A percentile compares a stretch with the other conserved stretches of the same genome.
Evolutionary conservation across 2,329 filamentous ascomycete genomes (phyloP).

Genomic region (Pezicula rhizophila): DNA sequence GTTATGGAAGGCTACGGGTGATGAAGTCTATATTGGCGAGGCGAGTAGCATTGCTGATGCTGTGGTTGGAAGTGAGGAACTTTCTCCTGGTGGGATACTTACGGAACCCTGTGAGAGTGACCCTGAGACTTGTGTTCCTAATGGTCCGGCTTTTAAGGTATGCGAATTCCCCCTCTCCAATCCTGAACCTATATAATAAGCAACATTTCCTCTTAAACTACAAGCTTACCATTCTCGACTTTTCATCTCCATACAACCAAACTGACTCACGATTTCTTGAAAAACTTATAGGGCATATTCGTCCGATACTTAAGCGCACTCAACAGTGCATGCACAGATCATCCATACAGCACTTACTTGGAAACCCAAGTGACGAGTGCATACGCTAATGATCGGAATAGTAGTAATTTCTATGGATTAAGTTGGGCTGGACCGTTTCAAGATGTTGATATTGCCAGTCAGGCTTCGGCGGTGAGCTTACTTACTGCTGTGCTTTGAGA

Average conservation of each 20-base stretch:
- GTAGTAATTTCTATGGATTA: not conserved
- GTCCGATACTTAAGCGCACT: not conserved
- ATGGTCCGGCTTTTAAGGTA: not conserved
- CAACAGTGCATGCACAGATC: not conserved
- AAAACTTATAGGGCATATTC: not conserved
- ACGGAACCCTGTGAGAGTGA: not conserved
- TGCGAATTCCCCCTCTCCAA: no score
- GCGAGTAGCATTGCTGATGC: not conserved
- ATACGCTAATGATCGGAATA: not conserved
- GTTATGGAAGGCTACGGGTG: slow-evolving; percentile 15
- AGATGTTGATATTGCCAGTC: not conserved
- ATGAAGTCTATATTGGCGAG: not conserved
- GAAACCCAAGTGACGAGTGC: not conserved
- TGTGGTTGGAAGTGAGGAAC: not conserved
- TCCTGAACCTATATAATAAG: no score
- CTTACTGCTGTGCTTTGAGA: slow-evolving; percentile 1
- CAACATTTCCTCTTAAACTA: no score
- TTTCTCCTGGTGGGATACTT: not conserved
- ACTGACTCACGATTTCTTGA: no score
- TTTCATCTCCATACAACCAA: no score
- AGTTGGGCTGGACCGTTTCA: not conserved
- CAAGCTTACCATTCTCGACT: no score
- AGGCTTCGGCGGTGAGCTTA: not conserved
- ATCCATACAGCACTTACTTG: not conserved
- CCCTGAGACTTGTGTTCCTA: not conserved